Base-by-base conservation (phyloP, 106 monocot genomes). In the Apostasia shenzhenica region DNA sequence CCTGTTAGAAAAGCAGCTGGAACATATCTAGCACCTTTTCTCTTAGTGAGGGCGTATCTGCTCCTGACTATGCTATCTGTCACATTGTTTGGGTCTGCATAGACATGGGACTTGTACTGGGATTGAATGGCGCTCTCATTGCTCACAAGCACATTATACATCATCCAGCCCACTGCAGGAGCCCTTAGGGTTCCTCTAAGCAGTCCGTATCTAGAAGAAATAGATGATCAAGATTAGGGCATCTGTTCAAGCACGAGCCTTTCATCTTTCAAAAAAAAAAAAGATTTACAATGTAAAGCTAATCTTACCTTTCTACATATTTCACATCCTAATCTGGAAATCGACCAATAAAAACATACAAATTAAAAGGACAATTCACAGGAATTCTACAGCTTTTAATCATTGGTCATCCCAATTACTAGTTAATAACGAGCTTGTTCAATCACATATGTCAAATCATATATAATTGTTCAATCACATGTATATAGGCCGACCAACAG, bases 1-100 rank as follows among this genome's bases (percentile, higher is more conserved):
- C 95, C 95, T 7, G 95, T 95, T 9, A 95, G 76, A 77, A 95
- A 95, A 54, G 95, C 95, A 44, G 95, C 95, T 3, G 95, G 95
- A 8, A 89, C 92, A 63, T 76, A 95, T 48, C 92, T 86, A 48
- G 95, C 91, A 5, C 95, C 95, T 72, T 86, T 92, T 41, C 77
- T 67, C 68, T 88, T 92, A 3, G 95, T 95, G 14, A 95, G 66
- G 40, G 76, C 82, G 39, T 86, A 95, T 70, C 95, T 77, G 76
- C 80, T 92, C 59, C 89, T 64, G 1, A 95, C 67, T 5, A 95
- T 75, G 65, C 57, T 71, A 5, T 80, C 80, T 1, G 95, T 95
- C 37, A 95, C 92, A 64, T 95, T 95, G 48, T 74, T 49, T 1
- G 95, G 84, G 69, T 95, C 77, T 7, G 95, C 91, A 77, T 95